Evolutionary conservation across 2,329 filamentous ascomycete species (phyloP).

Genomic region (Akanthomyces muscarius): DNA sequence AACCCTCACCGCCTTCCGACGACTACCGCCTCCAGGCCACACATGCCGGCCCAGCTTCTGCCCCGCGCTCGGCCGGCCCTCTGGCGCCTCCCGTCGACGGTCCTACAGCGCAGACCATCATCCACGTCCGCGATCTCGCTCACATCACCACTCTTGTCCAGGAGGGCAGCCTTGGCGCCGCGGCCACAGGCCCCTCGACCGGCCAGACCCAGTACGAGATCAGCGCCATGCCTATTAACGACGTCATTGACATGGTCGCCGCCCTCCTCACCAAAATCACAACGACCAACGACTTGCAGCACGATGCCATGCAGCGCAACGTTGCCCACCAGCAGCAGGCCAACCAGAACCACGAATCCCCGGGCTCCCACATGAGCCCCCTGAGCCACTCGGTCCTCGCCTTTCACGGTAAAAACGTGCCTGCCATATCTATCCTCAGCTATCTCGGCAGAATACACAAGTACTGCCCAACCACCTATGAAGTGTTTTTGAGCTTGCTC

Average conservation of each 20-base stretch:
- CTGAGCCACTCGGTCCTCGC: constrained; percentile 70
- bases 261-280: constrained; percentile 96
- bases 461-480: constrained; percentile 97
- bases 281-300: constrained; percentile 89
- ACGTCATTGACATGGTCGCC: constrained; percentile 99
- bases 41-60: constrained; percentile 34
- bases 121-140: constrained; percentile 81
- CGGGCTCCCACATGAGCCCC: constrained; percentile 58
- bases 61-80: constrained; percentile 21
- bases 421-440: constrained; percentile 93
- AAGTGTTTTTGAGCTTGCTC: constrained; percentile 90
- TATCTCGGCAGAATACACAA: constrained; percentile 96
- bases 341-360: constrained; percentile 40
- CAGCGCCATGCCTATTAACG: constrained; percentile 92
- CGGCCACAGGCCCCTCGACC: constrained; percentile 3
- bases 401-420: constrained; percentile 97
- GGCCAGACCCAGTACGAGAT: constrained; percentile 76
- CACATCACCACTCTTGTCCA: constrained; percentile 87
- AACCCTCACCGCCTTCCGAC: constrained; percentile 36
- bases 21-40: constrained; percentile 25
- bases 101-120: constrained; percentile 45
- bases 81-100: constrained; percentile 24
- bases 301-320: constrained; percentile 80
- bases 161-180: constrained; percentile 64
- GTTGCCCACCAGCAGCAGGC: constrained; percentile 56